Conservation (phyloP, 2,329 filamentous ascomycete species). For the Pseudogymnoascus sp. region DNA sequence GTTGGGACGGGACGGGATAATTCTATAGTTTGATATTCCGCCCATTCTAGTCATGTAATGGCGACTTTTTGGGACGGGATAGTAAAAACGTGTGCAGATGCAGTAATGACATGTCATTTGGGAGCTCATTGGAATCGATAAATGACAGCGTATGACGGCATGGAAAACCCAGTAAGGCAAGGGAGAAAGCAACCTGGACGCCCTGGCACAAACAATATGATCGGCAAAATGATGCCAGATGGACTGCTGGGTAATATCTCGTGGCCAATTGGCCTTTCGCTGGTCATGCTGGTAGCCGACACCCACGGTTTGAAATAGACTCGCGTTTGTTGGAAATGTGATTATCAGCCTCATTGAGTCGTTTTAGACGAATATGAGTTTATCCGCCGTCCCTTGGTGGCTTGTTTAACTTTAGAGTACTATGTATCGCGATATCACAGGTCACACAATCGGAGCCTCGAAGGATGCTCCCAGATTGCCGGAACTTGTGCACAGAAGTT, state of each 20-base stretch:
- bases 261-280: neutral
- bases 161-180: neutral
- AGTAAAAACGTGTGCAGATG: neutral
- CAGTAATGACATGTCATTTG: conserved; percentile 6
- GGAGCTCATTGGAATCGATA: neutral
- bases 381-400: neutral
- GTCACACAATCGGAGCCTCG: neutral
- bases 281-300: neutral
- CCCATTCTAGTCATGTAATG: neutral
- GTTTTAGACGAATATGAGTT: neutral
- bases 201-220: neutral
- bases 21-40: neutral
- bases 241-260: neutral
- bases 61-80: neutral
- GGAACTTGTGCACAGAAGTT: neutral
- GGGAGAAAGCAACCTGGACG: neutral
- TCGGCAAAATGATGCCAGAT: neutral
- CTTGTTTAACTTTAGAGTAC: neutral
- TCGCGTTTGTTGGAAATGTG: neutral
- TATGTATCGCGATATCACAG: neutral
- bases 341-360: neutral
- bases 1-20: neutral
- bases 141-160: neutral
- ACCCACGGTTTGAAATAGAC: neutral
- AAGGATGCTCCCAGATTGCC: neutral